Base-by-base conservation (phyloP, 768 basidiomycete species). In the Agrocybe chaxingu region DNA sequence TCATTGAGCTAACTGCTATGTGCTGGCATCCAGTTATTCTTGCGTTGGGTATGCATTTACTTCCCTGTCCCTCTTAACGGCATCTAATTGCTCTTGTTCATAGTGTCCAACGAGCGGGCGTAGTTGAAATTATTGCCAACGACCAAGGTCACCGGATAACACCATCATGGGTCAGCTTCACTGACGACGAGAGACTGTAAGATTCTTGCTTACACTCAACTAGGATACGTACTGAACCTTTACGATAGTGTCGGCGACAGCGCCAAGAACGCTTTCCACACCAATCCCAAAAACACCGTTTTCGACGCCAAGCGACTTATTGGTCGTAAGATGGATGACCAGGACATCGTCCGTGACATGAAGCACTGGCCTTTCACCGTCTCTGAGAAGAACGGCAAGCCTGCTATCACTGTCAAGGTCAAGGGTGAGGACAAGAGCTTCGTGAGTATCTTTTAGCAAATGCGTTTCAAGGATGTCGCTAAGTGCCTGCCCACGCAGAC, bases 261-360 rank as follows among this genome's bases (percentile, higher is more conserved):
- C 52, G 96, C 96, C 39, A 99, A 99, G 76, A 98, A 99, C 66
- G 92, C 93, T 30, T 92, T 84, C 74, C 85, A 92, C 69, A 78
- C 88, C 40, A 92, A 98, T 72, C 92, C 96, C 13, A 60, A 79
- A 58, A 98, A 98, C 73, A 97, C 94, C 8, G 88, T 97, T 50
- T 98, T 97, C 62, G 94, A 97, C 69, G 94, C 94, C 50, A 98
- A 97, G 65, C 92, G 94, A 70, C 82, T 96, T 57, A 94, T 95
- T 63, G 92, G 93, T 60, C 89, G 88, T 62, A 87, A 86, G 65
- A 76, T 85, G 63, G 83, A 89, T 48, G 92, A 96, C 63, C 71
- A 73, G 18, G 92, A 94, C 55, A 76, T 94, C 55, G 73, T 85
- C 66, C 84, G 84, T 32, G 91, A 95, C 66, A 76, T 86, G 57